Evolutionary conservation across 139 green algal species (phyloP).

Genomic region (Pleodorina starrii): DNA sequence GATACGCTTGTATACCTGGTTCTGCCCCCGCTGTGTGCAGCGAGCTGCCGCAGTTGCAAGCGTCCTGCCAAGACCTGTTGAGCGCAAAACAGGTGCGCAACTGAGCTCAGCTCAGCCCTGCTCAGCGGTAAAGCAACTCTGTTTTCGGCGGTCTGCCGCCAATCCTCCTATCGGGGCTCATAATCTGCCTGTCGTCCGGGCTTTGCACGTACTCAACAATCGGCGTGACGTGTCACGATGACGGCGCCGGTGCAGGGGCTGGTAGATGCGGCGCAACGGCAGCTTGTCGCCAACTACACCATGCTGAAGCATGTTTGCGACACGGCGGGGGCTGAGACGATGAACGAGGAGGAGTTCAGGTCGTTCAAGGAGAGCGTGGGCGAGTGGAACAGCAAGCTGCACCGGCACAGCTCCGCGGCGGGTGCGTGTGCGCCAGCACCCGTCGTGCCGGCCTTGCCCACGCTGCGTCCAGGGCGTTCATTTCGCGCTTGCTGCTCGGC

Average conservation of each 20-base stretch:
- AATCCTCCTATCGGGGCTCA: neutral
- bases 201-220: neutral
- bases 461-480: too few relatives aligned
- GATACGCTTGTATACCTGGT: neutral
- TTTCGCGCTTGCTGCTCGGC: too few relatives aligned
- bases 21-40: neutral
- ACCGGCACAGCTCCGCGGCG: neutral
- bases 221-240: too few relatives aligned
- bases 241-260: slow-evolving; percentile 32
- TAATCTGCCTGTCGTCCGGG: neutral
- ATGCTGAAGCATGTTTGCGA: slow-evolving; percentile 22
- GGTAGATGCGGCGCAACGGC: slow-evolving; percentile 20
- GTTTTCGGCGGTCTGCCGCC: neutral
- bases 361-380: slow-evolving; percentile 22
- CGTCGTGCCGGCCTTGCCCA: too few relatives aligned
- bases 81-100: slow-evolving; percentile 26
- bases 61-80: slow-evolving; percentile 18
- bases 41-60: slow-evolving; percentile 34
- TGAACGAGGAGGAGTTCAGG: neutral
- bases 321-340: neutral
- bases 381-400: slow-evolving; percentile 30
- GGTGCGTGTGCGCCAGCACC: neutral
- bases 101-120: neutral
- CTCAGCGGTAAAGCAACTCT: neutral
- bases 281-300: slow-evolving; percentile 32